These are phyloP conservation scores for Boechera stricta DNA, from an alignment of 345 rosid species.

Conservation along the genomic window DNA sequence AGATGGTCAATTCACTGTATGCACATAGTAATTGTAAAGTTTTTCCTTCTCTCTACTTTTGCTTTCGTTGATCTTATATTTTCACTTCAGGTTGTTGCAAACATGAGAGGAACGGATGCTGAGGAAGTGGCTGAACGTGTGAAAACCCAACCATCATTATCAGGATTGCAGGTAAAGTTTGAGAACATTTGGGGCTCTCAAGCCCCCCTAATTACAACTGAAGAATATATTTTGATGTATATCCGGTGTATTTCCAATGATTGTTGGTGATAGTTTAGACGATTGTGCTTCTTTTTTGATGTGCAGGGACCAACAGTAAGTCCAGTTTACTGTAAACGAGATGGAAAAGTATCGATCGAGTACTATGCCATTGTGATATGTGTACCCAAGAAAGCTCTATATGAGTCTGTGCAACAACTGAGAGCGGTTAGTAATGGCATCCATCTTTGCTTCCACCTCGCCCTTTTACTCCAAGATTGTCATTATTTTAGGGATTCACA, in stretches of 20 bases:
- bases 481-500: not conserved
- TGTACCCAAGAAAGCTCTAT: conserved; percentile 75
- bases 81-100: conserved; percentile 75
- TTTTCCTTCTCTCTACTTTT: conserved; percentile 8
- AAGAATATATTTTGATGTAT: not conserved
- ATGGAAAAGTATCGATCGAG: conserved; percentile 63
- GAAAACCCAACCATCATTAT: conserved; percentile 71
- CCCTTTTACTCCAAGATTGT: conserved; percentile 16
- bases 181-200: conserved; percentile 22
- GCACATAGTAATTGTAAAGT: conserved; percentile 19
- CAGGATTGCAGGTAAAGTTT: conserved; percentile 85
- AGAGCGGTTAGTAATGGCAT: conserved; percentile 65
- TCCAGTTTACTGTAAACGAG: conserved; percentile 76
- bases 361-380: conserved; percentile 84
- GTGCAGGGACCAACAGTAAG: conserved; percentile 86
- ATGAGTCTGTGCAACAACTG: conserved; percentile 84
- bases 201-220: not conserved
- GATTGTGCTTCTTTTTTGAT: conserved; percentile 28
- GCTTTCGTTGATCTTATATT: conserved; percentile 12
- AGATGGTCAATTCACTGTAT: conserved; percentile 71
- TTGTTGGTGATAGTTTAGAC: conserved; percentile 7
- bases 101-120: conserved; percentile 87
- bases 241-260: conserved; percentile 1
- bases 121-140: conserved; percentile 84
- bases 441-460: not conserved